These are phyloP conservation scores for Penicillium crustosum DNA, from an alignment of 2,329 filamentous ascomycete species.

Conservation along the genomic window DNA sequence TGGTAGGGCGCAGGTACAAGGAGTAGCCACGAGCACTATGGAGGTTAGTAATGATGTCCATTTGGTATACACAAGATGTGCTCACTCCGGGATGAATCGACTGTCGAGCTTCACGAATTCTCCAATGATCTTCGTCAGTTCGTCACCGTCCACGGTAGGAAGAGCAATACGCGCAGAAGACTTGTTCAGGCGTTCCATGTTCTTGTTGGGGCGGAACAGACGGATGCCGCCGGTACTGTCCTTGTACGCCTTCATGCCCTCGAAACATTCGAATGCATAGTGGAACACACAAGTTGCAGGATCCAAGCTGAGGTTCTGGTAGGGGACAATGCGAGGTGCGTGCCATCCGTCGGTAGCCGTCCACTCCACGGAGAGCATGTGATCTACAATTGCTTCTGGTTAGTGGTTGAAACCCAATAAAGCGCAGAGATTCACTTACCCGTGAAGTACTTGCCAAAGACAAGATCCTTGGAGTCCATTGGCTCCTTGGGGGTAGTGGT, in stretches of 20 bases:
- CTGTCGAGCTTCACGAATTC: conserved; percentile 77
- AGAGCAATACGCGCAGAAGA: conserved; percentile 89
- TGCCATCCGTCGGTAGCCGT: conserved; percentile 81
- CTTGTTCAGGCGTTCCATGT: conserved; percentile 93
- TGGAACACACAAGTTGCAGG: conserved; percentile 97
- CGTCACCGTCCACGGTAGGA: conserved; percentile 74
- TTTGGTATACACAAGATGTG: neutral
- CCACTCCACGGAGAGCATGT: conserved; percentile 97
- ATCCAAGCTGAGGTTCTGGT: conserved; percentile 95
- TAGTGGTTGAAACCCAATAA: conserved; percentile 12
- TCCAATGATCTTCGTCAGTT: conserved; percentile 77
- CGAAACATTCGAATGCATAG: conserved; percentile 97
- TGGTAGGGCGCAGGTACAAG: conserved; percentile 89
- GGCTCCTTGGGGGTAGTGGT: conserved; percentile 74
- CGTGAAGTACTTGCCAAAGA: conserved; percentile 90
- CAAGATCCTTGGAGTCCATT: conserved; percentile 72
- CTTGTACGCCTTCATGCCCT: conserved; percentile 99
- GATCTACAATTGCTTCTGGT: conserved; percentile 61
- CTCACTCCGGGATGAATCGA: conserved; percentile 80
- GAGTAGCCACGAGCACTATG: conserved; percentile 73
- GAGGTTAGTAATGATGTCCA: conserved; percentile 9
- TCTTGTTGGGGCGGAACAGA: conserved; percentile 91
- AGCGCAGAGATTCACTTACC: conserved; percentile 52
- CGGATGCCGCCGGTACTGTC: conserved; percentile 75
- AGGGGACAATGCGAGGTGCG: conserved; percentile 78